Evolutionary conservation across 129 eudicot species (phyloP).

Genomic region (Silybum marianum): DNA sequence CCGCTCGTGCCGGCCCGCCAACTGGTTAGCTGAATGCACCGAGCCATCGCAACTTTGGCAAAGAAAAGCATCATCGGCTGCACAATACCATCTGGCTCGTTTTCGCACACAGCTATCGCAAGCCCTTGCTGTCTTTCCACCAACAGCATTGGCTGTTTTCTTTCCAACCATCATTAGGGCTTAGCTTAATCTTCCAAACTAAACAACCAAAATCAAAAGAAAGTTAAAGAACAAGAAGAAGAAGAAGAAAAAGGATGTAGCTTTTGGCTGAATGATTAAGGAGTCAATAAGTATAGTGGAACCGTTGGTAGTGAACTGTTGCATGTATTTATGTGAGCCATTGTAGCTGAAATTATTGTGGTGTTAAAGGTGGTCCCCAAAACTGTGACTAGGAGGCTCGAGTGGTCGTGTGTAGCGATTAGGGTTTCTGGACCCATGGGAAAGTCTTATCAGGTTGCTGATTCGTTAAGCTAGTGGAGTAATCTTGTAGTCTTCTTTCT

Average conservation of each 20-base stretch:
- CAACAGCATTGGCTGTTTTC: conserved; percentile 64
- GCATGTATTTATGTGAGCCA: conserved; percentile 22
- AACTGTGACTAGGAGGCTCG: conserved; percentile 32
- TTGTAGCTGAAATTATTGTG: conserved; percentile 23
- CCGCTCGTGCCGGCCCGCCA: conserved; percentile 80
- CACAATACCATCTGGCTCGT: conserved; percentile 86
- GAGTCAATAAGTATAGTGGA: conserved; percentile 16
- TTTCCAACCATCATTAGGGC: conserved; percentile 35
- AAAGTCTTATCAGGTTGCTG: conserved; percentile 38
- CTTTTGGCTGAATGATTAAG: not conserved
- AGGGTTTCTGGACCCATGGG: conserved; percentile 33
- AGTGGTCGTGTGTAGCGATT: conserved; percentile 45
- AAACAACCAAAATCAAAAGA: not conserved
- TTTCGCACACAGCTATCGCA: conserved; percentile 77
- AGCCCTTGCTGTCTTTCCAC: conserved; percentile 79
- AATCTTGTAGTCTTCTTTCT: conserved; percentile 46
- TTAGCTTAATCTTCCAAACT: not conserved
- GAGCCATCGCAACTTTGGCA: conserved; percentile 74
- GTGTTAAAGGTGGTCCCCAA: conserved; percentile 39
- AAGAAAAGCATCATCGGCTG: conserved; percentile 88
- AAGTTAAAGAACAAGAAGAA: conserved; percentile 11
- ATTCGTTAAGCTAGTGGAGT: conserved; percentile 52
- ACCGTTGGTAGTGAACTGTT: not conserved
- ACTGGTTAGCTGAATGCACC: conserved; percentile 82
- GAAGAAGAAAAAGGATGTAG: not conserved